Evolutionary conservation across 148 eudicot genomes (phyloP), one percentile per base, ranked within the genome.

Genomic region (Cornus kousa): DNA sequence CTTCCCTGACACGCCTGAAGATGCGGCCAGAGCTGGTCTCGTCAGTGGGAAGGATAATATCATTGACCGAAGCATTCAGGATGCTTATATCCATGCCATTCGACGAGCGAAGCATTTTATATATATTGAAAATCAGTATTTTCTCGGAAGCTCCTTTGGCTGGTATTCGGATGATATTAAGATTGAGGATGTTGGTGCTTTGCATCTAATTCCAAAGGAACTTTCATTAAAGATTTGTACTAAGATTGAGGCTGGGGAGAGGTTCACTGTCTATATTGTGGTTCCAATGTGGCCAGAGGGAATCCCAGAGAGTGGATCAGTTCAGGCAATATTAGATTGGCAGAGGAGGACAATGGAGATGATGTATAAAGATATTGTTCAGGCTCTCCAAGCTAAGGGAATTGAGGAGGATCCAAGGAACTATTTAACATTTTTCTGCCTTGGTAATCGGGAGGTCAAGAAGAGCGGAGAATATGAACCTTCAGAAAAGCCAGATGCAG

Each of bases 221-320:
- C 84, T 92, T 57, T 92, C 97, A 4, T 77, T 92, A 70, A 92
- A 92, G 82, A 92, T 92, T 55, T 89, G 83, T 72, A 90, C 87
- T 79, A 92, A 92, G 84, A 92, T 92, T 67, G 91, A 87, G 83
- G 92, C 94, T 9, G 90, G 87, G 43, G 94, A 92, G 86, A 85
- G 89, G 82, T 91, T 91, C 64, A 80, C 89, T 70, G 92, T 91
- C 17, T 91, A 91, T 69, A 80, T 87, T 3, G 92, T 91, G 77
- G 84, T 91, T 71, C 95, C 95, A 62, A 91, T 91, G 95, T 91
- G 95, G 92, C 95, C 95, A 13, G 95, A 91, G 82, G 95, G 92
- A 39, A 80, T 87, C 1, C 95, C 95, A 0, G 92, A 89, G 77
- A 91, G 95, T 81, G 95, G 79, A 3, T 89, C 94, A 40, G 94